A percentile compares a stretch with the other conserved stretches of the same genome.
phyloP scores from a whole-genome alignment of 2,329 filamentous ascomycete genomes.

The Aureobasidium sp. region DNA sequence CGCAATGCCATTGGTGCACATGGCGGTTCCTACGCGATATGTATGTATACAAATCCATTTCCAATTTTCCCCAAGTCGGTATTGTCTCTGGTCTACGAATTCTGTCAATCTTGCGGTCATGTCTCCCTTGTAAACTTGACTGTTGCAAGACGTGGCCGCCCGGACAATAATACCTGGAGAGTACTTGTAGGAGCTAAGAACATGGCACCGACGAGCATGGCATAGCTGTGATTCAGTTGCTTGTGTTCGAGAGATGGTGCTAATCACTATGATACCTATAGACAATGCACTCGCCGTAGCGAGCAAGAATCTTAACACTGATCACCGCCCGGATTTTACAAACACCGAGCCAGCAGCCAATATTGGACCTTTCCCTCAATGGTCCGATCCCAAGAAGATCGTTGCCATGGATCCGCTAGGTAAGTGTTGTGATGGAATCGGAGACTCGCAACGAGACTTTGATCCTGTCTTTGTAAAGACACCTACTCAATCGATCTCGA shows the following conservation, averaged over 20 bases:
- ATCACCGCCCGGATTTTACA: constrained; percentile 70
- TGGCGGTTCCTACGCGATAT: constrained; percentile 91
- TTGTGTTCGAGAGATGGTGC: background rate
- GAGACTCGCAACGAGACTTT: background rate
- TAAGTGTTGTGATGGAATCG: background rate
- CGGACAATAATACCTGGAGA: background rate
- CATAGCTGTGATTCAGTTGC: background rate
- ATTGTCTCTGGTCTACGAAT: background rate
- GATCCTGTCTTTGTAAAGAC: background rate
- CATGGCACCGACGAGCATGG: background rate
- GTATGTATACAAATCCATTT: constrained; percentile 31
- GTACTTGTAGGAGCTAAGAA: background rate
- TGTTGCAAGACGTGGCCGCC: background rate
- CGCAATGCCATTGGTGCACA: constrained; percentile 51
- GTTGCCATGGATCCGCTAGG: constrained; percentile 92
- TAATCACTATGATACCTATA: background rate
- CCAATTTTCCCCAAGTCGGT: background rate
- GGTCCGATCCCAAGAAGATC: constrained; percentile 72
- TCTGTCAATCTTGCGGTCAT: background rate
- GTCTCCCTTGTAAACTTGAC: background rate
- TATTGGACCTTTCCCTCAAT: constrained; percentile 75
- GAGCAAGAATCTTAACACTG: constrained; percentile 74
- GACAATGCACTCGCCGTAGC: constrained; percentile 80
- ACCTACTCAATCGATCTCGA: background rate
- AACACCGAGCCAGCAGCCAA: constrained; percentile 88